Conservation (phyloP, 2,329 filamentous ascomycete genomes). For the Fusarium sp. region DNA sequence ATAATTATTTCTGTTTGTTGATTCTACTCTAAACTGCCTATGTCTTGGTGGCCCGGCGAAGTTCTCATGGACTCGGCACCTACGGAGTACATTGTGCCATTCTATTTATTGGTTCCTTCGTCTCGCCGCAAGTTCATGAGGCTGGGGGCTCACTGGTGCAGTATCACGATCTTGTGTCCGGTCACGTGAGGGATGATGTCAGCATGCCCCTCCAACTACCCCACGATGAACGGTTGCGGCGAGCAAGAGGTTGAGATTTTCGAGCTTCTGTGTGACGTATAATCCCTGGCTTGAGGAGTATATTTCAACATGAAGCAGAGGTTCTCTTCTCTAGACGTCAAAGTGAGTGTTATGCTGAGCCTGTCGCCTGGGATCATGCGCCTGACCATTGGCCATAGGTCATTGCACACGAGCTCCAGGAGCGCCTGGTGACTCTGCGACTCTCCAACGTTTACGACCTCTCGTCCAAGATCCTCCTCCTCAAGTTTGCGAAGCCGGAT, state of each 20-base stretch:
- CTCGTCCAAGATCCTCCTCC: constrained; percentile 91
- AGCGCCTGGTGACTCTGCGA: constrained; percentile 80
- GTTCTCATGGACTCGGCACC: no score
- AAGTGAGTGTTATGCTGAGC: constrained; percentile 56
- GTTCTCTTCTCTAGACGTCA: constrained; percentile 83
- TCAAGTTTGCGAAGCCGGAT: constrained; percentile 94
- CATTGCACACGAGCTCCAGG: constrained; percentile 91
- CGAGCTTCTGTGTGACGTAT: constrained; percentile 15
- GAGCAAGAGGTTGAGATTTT: constrained; percentile 31
- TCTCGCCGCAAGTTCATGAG: background rate
- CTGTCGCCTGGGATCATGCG: background rate
- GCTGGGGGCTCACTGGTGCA: background rate
- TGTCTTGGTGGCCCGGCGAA: no score
- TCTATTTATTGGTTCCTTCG: background rate
- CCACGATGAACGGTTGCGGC: constrained; percentile 18
- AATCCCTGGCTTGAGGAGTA: background rate
- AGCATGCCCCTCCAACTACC: constrained; percentile 36
- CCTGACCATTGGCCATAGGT: constrained; percentile 66
- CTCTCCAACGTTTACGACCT: constrained; percentile 97
- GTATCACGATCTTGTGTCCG: background rate
- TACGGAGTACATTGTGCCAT: no score
- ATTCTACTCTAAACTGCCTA: no score
- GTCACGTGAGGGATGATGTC: constrained; percentile 37
- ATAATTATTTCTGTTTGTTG: no score
- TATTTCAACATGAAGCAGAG: constrained; percentile 76